Evolutionary conservation across 495 filamentous ascomycete species (phyloP), one percentile per base, ranked within the genome.

Genomic region (Letharia columbiana): DNA sequence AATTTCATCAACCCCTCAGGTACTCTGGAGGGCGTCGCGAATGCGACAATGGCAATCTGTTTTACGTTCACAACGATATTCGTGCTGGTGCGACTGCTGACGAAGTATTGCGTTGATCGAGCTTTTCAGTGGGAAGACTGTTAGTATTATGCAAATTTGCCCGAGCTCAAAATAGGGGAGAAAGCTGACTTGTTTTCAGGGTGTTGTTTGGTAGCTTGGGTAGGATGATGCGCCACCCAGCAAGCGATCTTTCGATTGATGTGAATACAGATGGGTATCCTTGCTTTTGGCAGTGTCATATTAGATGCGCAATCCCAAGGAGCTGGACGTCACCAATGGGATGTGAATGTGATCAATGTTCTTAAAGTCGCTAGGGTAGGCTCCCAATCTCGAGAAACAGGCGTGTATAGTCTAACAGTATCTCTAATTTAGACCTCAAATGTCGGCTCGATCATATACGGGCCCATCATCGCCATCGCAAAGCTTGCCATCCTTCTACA

Each of bases 401-500:
- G 3, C 45, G 9, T n/a, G 45, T 49, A 7, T 28, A 5, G 31
- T 52, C 31, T 10, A 28, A 23, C 1, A 8, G 17, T 31, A 5
- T 35, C 2, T 35, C 31, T 20, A 0, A 33, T 18, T 17, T 8
- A 56, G 52, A 56, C 52, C 28, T 56, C 52, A 6, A 56, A 56
- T 35, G 31, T 56, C 28, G 52, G 52, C 52, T 56, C 52, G 11
- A 65, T 45, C 11, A 33, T 65, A 28, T 65, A 65, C 52, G 50
- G 35, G 20, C 63, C 63, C 20, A 23, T 42, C 17, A 58, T 65
- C 28, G 18, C n/a, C 13, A 39, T 59, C 13, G 42, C 57, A 39
- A 65, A 65, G 42, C 63, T 65, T 18, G 39, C 35, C 37, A 65
- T 65, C 37, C 63, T 65, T 11, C 18, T 56, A 13, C 63, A 57